Percentiles rank a stretch among this genome's conserved stretches.
These are phyloP conservation scores for Vicia sativa DNA, from an alignment of 306 rosid genomes.

Conservation along the genomic window DNA sequence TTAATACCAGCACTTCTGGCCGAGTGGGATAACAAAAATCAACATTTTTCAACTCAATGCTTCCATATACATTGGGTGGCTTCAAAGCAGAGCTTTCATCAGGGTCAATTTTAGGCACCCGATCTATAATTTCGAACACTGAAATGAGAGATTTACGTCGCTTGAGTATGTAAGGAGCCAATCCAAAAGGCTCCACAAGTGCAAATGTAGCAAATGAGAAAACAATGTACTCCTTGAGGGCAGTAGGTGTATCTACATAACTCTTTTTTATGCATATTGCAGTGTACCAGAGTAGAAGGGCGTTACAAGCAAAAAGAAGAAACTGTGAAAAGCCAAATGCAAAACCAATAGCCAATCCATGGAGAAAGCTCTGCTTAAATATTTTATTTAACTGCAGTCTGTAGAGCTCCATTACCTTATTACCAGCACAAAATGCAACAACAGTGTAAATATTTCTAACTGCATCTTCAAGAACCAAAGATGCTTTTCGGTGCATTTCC, in stretches of 20 bases:
- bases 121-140: slow-evolving; percentile 95
- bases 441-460: slow-evolving; percentile 99
- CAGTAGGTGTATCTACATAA: slow-evolving; percentile 61
- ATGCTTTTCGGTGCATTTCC: slow-evolving; percentile 99
- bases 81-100: slow-evolving; percentile 86
- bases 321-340: slow-evolving; percentile 97
- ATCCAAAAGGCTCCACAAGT: slow-evolving; percentile 98
- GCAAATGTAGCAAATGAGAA: slow-evolving; percentile 99
- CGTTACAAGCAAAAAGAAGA: slow-evolving; percentile 96
- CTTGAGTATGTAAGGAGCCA: slow-evolving; percentile 98
- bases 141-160: slow-evolving; percentile 98
- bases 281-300: slow-evolving; percentile 98
- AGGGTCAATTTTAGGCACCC: slow-evolving; percentile 94
- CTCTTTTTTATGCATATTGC: slow-evolving; percentile 53
- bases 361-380: slow-evolving; percentile 90
- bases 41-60: slow-evolving; percentile 88
- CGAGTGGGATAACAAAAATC: slow-evolving; percentile 98
- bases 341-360: slow-evolving; percentile 96
- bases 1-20: slow-evolving; percentile 88
- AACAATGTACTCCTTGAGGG: slow-evolving; percentile 92
- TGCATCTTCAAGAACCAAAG: slow-evolving; percentile 99
- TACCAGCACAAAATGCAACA: slow-evolving; percentile 98
- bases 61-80: slow-evolving; percentile 96
- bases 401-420: slow-evolving; percentile 99
- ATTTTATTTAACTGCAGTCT: slow-evolving; percentile 85